These are phyloP conservation scores for Ambrosiella cleistominuta DNA, from an alignment of 2,329 filamentous ascomycete species.

Conservation along the genomic window DNA sequence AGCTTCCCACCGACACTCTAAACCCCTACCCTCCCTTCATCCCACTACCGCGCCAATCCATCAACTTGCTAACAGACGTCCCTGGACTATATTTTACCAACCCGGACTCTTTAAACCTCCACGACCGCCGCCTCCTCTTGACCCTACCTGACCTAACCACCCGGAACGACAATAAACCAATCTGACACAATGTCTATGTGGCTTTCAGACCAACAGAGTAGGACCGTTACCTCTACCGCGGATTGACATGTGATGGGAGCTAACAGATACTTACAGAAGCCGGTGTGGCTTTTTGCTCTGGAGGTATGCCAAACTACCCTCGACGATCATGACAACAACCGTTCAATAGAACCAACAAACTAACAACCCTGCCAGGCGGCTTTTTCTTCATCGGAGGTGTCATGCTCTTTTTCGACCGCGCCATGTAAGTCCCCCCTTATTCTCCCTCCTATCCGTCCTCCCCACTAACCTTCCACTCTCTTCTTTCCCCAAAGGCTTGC, in stretches of 20 bases:
- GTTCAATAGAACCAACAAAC: not conserved
- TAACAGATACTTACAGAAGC: conserved; percentile 46
- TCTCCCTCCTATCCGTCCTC: conserved; percentile 2
- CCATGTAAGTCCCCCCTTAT: conserved; percentile 46
- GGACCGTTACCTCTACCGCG: conserved; percentile 4
- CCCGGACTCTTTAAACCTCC: not conserved
- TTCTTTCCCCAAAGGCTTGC: conserved; percentile 49
- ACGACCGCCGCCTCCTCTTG: not conserved
- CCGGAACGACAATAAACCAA: not conserved
- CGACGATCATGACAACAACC: not conserved
- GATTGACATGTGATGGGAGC: not conserved
- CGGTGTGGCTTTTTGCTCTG: conserved; percentile 93
- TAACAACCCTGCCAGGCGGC: conserved; percentile 40
- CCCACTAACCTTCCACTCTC: not conserved
- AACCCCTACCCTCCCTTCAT: not conserved
- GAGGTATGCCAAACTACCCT: conserved; percentile 44
- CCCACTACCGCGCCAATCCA: not conserved
- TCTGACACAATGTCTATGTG: conserved; percentile 59
- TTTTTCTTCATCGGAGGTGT: conserved; percentile 92
- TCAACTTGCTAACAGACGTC: not conserved
- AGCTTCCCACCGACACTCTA: not conserved
- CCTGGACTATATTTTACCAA: too few species aligned
- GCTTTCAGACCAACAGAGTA: conserved; percentile 91
- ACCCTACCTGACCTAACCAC: not conserved
- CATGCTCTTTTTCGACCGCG: conserved; percentile 92